Evolutionary conservation across 129 eudicot genomes (phyloP).

Genomic region (Escallonia herrerae): DNA sequence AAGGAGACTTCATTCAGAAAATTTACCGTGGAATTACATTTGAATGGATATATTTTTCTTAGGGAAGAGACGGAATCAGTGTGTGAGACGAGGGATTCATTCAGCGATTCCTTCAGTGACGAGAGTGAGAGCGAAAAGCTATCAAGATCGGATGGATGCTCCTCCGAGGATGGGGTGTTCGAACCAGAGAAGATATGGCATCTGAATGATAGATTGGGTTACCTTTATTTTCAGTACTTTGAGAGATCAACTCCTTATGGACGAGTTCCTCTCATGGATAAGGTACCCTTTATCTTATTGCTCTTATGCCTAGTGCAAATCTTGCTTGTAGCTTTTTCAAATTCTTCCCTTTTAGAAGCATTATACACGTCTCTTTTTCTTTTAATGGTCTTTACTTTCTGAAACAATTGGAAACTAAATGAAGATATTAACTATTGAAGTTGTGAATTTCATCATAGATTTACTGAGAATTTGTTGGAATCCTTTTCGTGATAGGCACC

Average conservation of each 20-base stretch:
- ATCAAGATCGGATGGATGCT: constrained; percentile 93
- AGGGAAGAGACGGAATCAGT: constrained; percentile 79
- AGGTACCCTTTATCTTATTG: constrained; percentile 41
- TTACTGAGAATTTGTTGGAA: constrained; percentile 7
- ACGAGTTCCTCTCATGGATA: constrained; percentile 69
- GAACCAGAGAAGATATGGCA: constrained; percentile 44
- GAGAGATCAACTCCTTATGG: constrained; percentile 63
- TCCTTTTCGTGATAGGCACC: constrained; percentile 14
- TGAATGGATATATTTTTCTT: constrained; percentile 1
- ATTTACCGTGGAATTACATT: not conserved
- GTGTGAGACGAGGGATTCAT: constrained; percentile 74
- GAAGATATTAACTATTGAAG: not conserved
- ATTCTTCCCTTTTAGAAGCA: not conserved
- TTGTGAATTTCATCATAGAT: constrained; percentile 9
- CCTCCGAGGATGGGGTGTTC: constrained; percentile 58
- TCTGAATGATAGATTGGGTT: constrained; percentile 35
- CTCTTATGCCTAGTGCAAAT: not conserved
- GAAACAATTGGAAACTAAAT: not conserved
- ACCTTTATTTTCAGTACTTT: constrained; percentile 58
- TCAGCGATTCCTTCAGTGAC: constrained; percentile 80
- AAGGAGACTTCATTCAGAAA: too few species aligned
- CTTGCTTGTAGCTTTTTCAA: not conserved
- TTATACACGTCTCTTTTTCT: not conserved
- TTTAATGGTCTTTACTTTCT: not conserved
- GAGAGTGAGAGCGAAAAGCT: constrained; percentile 90